Base-by-base conservation (phyloP, 805 yeast genomes). In the Candida hispaniensis region DNA sequence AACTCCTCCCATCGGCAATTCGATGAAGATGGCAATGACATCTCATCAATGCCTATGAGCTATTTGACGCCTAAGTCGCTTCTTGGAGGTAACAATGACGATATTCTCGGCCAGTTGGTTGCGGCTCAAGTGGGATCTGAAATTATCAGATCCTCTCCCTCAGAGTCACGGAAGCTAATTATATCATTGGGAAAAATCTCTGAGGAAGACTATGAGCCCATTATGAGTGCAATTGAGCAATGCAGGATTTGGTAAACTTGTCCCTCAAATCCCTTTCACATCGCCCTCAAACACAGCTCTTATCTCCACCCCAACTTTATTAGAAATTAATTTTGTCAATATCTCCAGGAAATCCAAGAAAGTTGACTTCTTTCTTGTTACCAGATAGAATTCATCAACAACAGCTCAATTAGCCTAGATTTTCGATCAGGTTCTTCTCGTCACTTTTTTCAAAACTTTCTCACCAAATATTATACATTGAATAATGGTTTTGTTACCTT, bases 61-160 rank as follows among this genome's bases (percentile, higher is more conserved):
- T 45, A 47, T 33, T 30, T 48, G 29, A 45, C 44, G 3, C 49
- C 52, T 5, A 38, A 42, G 41, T 34, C 50, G 4, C 33, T 48
- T 16, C 18, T 47, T 7, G 51, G 51, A 8, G 47, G 47, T 5
- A 28, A 41, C 5, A 41, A 35, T 10, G 42, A 34, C 13, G 36
- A 32, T 18, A 32, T 28, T 7, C 22, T 32, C 3, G 36, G 36
- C 7, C 36, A 32, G 28, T 23, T 32, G 18, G 24, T 32, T 10
- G 36, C 36, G 3, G 28, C 24, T 13, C 36, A 32, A 28, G 36
- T 32, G 18, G 36, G 28, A n/a, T 32, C 36, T 12, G 28, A 32
- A 14, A 23, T 32, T 1, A 28, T 32, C 14, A 32, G 24, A 23
- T 27, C 23, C 11, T 32, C 36, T 14, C 36, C 36, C 5, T 10